Base-by-base conservation (phyloP, 768 basidiomycete genomes). In the Hysterangium stoloniferum region DNA sequence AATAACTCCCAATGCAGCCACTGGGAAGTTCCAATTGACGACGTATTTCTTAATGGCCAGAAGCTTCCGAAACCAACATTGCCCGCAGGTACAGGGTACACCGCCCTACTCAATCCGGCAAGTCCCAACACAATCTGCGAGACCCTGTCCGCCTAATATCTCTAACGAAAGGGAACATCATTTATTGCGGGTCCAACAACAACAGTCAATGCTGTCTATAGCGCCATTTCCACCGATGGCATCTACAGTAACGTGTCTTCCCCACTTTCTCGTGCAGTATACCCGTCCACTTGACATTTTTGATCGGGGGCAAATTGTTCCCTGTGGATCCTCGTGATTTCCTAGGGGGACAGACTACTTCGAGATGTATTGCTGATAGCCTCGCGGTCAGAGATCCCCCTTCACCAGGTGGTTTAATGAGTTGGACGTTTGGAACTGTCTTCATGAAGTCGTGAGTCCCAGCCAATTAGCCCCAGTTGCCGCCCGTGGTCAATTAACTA, bases 71-170 rank as follows among this genome's bases (percentile, higher is more conserved):
- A 40, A 11, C 7, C n/a, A 40, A 6, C 38, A 6, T 11, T 17
- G 6, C 17, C 17, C 15, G 17, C 25, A 17, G 38, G 17, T n/a
- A 24, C n/a, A 40, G 38, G 38, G n/a, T 40, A 40, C 25, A 19
- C 38, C 7, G 38, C 38, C 6, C 25, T 40, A 40, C 19, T 40
- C 38, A 24, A 40, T 40, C 25, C 38, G 25, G 38, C 25, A 40
- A 11, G 38, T 65, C 86, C 85, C 6, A 73, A 85, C 35, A 71
- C 33, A 11, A 11, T 34, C 20, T 9, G 88, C 47, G 82, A 86
- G 20, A 20, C 12, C 7, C 85, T 84, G 6, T 86, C n/a, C 33
- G 11, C 9, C 33, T 9, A 34, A 34, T 34, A 34, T 34, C 17
- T 17, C 33, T 34, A 9, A 34, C 85, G 0, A 41, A 62, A 40